These are phyloP conservation scores for Theileria sp. DNA, from an alignment of 169 alveolate species.

Conservation along the genomic window DNA sequence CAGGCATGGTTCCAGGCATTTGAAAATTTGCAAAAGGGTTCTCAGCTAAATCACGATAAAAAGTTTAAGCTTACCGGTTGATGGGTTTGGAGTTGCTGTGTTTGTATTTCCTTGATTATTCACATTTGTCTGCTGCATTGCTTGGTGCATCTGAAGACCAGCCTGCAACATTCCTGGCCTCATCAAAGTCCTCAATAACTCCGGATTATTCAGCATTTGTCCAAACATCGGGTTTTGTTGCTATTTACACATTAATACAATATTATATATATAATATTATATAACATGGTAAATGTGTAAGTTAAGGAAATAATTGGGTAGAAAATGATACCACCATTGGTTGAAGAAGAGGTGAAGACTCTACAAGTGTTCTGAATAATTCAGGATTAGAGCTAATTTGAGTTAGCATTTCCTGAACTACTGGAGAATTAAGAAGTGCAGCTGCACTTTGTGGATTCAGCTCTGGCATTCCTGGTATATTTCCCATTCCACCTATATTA, in stretches of 20 bases:
- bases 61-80: neutral
- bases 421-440: conserved; percentile 71
- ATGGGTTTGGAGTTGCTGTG: neutral
- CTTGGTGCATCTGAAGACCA: conserved; percentile 77
- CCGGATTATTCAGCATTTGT: conserved; percentile 84
- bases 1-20: conserved; percentile 2
- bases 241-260: neutral
- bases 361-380: conserved; percentile 63
- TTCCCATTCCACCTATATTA: conserved; percentile 39
- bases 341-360: conserved; percentile 50
- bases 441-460: conserved; percentile 61
- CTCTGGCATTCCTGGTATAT: conserved; percentile 46
- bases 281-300: neutral
- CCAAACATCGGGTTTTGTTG: conserved; percentile 78
- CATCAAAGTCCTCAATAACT: conserved; percentile 80
- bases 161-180: conserved; percentile 78
- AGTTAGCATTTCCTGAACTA: conserved; percentile 77
- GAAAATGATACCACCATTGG: conserved; percentile 56
- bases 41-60: neutral
- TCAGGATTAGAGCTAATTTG: conserved; percentile 73
- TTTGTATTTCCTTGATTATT: neutral
- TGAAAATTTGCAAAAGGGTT: conserved; percentile 1
- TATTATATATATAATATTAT: neutral
- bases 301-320: neutral
- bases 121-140: conserved; percentile 48